A percentile compares a stretch with the other conserved stretches of the same genome.
These are phyloP conservation scores for Septoria linicola DNA, from an alignment of 2,329 filamentous ascomycete genomes.

Conservation along the genomic window DNA sequence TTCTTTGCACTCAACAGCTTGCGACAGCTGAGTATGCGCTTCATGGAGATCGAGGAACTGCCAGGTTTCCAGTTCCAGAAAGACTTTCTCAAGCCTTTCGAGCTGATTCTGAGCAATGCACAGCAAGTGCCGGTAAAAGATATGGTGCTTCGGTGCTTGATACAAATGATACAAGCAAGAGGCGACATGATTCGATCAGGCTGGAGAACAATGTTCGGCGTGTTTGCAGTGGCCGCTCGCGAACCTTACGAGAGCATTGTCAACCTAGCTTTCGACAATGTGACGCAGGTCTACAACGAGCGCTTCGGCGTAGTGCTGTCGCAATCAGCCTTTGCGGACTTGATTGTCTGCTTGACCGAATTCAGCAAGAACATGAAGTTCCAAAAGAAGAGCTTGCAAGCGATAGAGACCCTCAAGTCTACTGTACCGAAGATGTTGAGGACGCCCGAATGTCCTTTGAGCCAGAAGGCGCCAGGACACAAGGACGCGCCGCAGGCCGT, in stretches of 20 bases:
- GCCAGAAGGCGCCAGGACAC: slow-evolving; percentile 55
- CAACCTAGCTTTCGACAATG: slow-evolving; percentile 94
- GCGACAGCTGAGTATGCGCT: slow-evolving; percentile 94
- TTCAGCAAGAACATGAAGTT: slow-evolving; percentile 99
- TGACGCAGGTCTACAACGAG: slow-evolving; percentile 91
- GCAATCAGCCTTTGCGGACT: slow-evolving; percentile 92
- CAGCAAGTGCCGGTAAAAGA: slow-evolving; percentile 92
- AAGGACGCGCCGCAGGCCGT: slow-evolving; percentile 51
- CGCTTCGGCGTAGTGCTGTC: slow-evolving; percentile 94
- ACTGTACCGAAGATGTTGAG: slow-evolving; percentile 93
- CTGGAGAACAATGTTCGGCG: slow-evolving; percentile 99
- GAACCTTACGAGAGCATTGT: slow-evolving; percentile 95
- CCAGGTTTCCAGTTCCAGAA: slow-evolving; percentile 99
- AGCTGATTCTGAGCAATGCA: slow-evolving; percentile 94
- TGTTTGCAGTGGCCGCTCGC: slow-evolving; percentile 91
- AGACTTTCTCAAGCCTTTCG: slow-evolving; percentile 96
- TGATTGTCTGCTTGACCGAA: slow-evolving; percentile 93
- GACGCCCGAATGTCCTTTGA: slow-evolving; percentile 91
- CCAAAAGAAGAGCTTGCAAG: slow-evolving; percentile 96
- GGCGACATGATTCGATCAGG: slow-evolving; percentile 96
- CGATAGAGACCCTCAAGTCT: slow-evolving; percentile 90
- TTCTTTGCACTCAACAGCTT: slow-evolving; percentile 97
- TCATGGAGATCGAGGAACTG: slow-evolving; percentile 96
- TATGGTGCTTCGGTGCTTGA: slow-evolving; percentile 90
- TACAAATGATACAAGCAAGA: slow-evolving; percentile 97